phyloP scores from a whole-genome alignment of 2,329 filamentous ascomycete genomes.

The Dendrostoma leiphaemia region DNA sequence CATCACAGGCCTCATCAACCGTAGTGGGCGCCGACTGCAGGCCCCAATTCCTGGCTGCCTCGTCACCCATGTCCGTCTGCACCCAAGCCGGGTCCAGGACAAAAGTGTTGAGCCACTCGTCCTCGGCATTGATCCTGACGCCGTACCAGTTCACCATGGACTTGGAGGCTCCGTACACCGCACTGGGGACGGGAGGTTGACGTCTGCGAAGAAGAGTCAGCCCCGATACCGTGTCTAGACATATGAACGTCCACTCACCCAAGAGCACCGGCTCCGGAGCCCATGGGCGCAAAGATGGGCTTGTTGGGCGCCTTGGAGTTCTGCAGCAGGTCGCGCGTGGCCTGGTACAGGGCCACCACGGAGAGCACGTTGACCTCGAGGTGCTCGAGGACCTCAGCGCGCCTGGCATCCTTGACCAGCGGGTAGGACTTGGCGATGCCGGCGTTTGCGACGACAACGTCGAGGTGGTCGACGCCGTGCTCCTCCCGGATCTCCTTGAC shows the following conservation, averaged over 20 bases:
- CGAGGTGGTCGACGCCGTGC: conserved; percentile 39
- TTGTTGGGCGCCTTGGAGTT: conserved; percentile 22
- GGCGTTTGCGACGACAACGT: conserved; percentile 53
- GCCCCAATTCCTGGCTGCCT: conserved; percentile 2
- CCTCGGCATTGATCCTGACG: conserved; percentile 30
- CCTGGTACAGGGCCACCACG: conserved; percentile 42
- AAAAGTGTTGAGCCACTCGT: conserved; percentile 32
- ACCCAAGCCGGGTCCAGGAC: conserved; percentile 21
- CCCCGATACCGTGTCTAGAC: not conserved
- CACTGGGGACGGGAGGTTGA: conserved; percentile 25
- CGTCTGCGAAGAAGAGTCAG: not conserved
- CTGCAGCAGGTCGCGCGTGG: conserved; percentile 36
- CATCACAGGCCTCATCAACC: conserved; percentile 17
- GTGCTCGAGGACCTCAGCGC: conserved; percentile 36
- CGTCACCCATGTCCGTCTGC: not conserved
- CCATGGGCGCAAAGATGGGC: conserved; percentile 33
- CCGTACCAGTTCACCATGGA: conserved; percentile 30
- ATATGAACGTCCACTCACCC: conserved; percentile 16
- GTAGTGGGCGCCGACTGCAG: conserved; percentile 10
- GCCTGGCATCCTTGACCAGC: conserved; percentile 29
- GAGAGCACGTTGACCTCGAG: conserved; percentile 42
- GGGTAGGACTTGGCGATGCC: conserved; percentile 36
- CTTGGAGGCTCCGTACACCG: conserved; percentile 45
- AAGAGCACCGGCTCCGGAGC: conserved; percentile 27
- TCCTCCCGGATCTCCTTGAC: conserved; percentile 27